Conservation (phyloP, 2,329 filamentous ascomycete genomes). For the Pleurostoma richardsiae region DNA sequence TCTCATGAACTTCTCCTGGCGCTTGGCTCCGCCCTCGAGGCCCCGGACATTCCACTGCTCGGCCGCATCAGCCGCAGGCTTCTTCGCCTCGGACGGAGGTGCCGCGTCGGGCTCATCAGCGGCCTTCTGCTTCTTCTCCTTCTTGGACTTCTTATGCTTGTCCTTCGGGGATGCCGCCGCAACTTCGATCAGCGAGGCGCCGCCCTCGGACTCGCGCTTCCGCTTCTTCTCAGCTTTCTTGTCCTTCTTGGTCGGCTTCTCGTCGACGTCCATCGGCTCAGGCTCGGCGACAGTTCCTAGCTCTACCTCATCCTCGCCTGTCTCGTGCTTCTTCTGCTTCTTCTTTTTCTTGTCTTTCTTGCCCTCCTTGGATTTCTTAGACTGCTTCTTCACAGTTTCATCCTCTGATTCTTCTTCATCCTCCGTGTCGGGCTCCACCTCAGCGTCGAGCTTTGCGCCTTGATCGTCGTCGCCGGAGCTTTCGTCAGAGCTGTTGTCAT, state of each 20-base stretch:
- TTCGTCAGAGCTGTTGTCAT: no score
- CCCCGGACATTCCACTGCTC: slow-evolving; percentile 49
- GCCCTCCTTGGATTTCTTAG: not conserved
- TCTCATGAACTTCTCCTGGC: slow-evolving; percentile 52
- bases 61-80: slow-evolving; percentile 32
- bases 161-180: slow-evolving; percentile 1
- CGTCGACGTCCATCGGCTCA: slow-evolving; percentile 5
- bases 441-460: no score
- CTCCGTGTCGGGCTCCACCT: slow-evolving; percentile 3
- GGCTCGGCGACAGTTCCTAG: slow-evolving; percentile 1
- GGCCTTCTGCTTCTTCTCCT: slow-evolving; percentile 18
- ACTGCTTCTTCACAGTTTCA: slow-evolving; percentile 14
- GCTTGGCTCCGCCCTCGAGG: slow-evolving; percentile 43
- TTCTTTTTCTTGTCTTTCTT: slow-evolving; percentile 23
- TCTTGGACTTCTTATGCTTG: slow-evolving; percentile 11
- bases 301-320: slow-evolving; percentile 9
- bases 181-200: slow-evolving; percentile 1
- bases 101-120: slow-evolving; percentile 2
- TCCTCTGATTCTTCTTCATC: slow-evolving; percentile 11
- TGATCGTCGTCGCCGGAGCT: no score
- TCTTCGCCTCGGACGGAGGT: slow-evolving; percentile 18
- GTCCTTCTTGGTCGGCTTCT: slow-evolving; percentile 6
- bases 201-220: not conserved
- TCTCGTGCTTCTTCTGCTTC: slow-evolving; percentile 24
- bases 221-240: slow-evolving; percentile 6